Base-by-base conservation (phyloP, 345 rosid species). In the Eucalyptus microcorys region DNA sequence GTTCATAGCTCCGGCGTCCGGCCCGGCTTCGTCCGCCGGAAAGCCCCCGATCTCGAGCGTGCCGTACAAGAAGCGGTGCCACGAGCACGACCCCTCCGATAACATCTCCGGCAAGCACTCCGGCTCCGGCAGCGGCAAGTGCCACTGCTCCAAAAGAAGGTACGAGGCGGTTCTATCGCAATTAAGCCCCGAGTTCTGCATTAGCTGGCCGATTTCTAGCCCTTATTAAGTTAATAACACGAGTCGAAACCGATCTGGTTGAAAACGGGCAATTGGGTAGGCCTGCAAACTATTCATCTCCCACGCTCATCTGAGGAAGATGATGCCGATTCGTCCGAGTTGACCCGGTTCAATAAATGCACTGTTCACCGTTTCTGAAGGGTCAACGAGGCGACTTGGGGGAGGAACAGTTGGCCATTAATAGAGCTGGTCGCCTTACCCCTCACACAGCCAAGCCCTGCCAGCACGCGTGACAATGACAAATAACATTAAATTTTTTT, bases 141-240 rank as follows among this genome's bases (percentile, higher is more conserved):
- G 99, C 91, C 98, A 95, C 90, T 98, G 99, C 94, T 93, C 98
- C 21, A 97, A 95, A 87, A 95, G 94, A 92, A 96, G 98, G 99
- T 97, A 94, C 16, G 87, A 85, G 43, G 84, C 30, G 26, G 27
- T 76, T 76, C 84, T 40, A 21, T 76, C 47, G 3, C 84, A 40
- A 40, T 42, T 76, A 21, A 76, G 15, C 30, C 30, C 84, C 47
- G 43, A 40, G 15, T 76, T 76, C 84, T 76, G 84, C 84, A 24
- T 76, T 76, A 40, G 47, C 30, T 76, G 84, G 27, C 47, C 84
- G 47, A 76, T 76, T 76, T 76, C 84, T 76, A 76, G 47, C 47
- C 30, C 84, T 76, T 21, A 3, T 40, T 40, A 76, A 40, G 84
- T 40, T 76, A 40, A 76, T 21, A 3, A 21, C 43, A 76, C 26